A percentile compares a stretch with the other conserved stretches of the same genome.
phyloP scores from a whole-genome alignment of 176 grass and related monocot genomes.

The Oryza rufipogon region DNA sequence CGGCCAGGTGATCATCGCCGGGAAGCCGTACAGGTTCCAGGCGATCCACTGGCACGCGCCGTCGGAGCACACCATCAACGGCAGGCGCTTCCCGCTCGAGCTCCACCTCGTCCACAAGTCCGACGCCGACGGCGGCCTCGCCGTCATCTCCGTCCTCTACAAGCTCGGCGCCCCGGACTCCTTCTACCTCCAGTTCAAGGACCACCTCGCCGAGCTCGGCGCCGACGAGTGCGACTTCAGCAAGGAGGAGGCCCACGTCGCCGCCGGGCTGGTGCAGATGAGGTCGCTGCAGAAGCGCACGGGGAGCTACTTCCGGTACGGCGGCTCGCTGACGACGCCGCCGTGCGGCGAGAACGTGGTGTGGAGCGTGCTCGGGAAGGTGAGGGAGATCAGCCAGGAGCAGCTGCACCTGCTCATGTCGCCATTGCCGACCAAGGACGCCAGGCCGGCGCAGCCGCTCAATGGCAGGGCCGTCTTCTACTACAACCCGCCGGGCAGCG shows the following conservation, averaged over 20 bases:
- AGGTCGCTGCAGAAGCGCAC: conserved; percentile 49
- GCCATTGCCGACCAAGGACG: conserved; percentile 35
- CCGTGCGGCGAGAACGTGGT: conserved; percentile 74
- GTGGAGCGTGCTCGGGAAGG: conserved; percentile 81
- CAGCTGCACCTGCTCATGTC: conserved; percentile 42
- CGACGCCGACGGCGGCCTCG: conserved; percentile 20
- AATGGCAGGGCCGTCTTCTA: conserved; percentile 58
- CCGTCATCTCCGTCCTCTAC: conserved; percentile 65
- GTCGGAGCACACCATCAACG: conserved; percentile 84
- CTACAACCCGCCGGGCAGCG: conserved; percentile 43
- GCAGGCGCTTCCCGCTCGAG: conserved; percentile 64
- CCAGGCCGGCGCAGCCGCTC: conserved; percentile 57
- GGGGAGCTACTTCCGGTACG: conserved; percentile 72
- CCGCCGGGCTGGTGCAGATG: conserved; percentile 27
- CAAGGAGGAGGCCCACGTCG: conserved; percentile 43
- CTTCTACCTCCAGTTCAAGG: conserved; percentile 71
- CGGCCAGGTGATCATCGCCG: conserved; percentile 40
- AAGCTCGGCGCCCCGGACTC: conserved; percentile 46
- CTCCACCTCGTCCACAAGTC: conserved; percentile 65
- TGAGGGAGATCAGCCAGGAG: conserved; percentile 60
- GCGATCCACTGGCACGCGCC: conserved; percentile 71
- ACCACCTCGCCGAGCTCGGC: conserved; percentile 28
- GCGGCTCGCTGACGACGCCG: conserved; percentile 80
- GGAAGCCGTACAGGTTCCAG: conserved; percentile 51
- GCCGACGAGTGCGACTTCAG: conserved; percentile 13